Conservation (phyloP, 163 green algal species). For the Prototheca wickerhamii region DNA sequence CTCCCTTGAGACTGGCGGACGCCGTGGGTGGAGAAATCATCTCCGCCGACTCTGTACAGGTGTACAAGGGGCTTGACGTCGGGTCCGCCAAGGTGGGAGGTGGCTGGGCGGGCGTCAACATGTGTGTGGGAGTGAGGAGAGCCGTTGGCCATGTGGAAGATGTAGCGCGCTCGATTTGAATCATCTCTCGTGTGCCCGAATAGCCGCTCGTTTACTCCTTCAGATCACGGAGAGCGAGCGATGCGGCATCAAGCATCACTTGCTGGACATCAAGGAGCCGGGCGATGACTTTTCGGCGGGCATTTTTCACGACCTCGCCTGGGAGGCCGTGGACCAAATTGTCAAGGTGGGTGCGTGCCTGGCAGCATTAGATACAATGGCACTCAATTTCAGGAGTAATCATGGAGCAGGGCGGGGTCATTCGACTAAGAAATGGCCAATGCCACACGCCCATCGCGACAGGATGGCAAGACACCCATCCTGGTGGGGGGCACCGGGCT, state of each 20-base stretch:
- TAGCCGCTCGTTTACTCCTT: not conserved
- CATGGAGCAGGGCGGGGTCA: too few species aligned
- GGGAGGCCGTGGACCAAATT: conserved; percentile 59
- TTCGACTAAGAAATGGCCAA: too few species aligned
- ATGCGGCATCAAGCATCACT: conserved; percentile 77
- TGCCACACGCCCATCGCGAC: too few species aligned
- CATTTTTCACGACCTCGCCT: conserved; percentile 66
- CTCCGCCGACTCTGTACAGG: conserved; percentile 88
- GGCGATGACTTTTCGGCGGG: conserved; percentile 78
- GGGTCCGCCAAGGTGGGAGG: conserved; percentile 90
- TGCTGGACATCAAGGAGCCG: conserved; percentile 78
- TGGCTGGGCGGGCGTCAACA: too few species aligned
- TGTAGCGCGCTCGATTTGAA: too few species aligned
- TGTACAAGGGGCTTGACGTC: conserved; percentile 85
- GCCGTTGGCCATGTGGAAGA: too few species aligned
- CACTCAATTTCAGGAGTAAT: too few species aligned
- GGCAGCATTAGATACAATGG: too few species aligned
- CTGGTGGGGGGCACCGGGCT: conserved; percentile 93
- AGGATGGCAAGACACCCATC: conserved; percentile 65
- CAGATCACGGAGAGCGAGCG: conserved; percentile 52
- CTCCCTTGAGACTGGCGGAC: conserved; percentile 64
- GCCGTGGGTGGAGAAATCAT: conserved; percentile 84
- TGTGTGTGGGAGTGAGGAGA: too few species aligned
- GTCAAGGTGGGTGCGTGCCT: conserved; percentile 47
- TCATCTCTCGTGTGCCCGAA: not conserved